Base-by-base conservation (phyloP, 306 rosid genomes). In the Parietaria judaica region DNA sequence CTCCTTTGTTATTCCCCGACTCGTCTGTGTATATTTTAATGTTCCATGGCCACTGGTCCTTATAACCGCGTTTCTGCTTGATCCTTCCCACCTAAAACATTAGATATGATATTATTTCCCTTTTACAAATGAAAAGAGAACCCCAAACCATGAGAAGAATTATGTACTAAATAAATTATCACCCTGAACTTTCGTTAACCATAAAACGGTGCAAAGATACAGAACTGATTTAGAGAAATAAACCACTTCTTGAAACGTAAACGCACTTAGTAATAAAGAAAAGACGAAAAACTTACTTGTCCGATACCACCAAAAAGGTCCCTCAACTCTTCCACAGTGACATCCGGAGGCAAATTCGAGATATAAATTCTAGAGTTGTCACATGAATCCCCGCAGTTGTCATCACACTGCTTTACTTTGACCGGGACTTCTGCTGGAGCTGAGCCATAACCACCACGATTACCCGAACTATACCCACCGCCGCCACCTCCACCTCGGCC, bases 221-320 rank as follows among this genome's bases (percentile, higher is more conserved):
- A 23, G 1, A 23, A 23, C 1, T 23, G 31, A 23, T 23, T 23
- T 23, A 49, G 45, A 31, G 36, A 62, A 12, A 48, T 47, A 9
- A 34, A 43, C 17, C n/a, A 14, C 50, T 7, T 10, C 6, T 1
- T 41, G 52, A 41, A 41, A 41, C 44, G 4, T 39, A 7, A 4
- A 39, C 7, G 44, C 45, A 5, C 45, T 41, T 41, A 3, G 9
- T 41, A 5, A 41, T 41, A 41, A 70, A 59, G 69, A 70, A 77
- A 23, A 60, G 76, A 75, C 54, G 2, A 54, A 62, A 74, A 68
- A 73, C 63, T 81, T 88, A 94, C 99, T 78, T 86, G 95, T 74
- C 99, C 99, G 86, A 94, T 94, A 83, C 99, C 97, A 60, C 99
- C 95, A 83, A 94, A 94, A 61, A 94, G 95, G 4, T 83, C 82